Base-by-base conservation (phyloP, 164 flowering plant species). In the Houttuynia cordata region DNA sequence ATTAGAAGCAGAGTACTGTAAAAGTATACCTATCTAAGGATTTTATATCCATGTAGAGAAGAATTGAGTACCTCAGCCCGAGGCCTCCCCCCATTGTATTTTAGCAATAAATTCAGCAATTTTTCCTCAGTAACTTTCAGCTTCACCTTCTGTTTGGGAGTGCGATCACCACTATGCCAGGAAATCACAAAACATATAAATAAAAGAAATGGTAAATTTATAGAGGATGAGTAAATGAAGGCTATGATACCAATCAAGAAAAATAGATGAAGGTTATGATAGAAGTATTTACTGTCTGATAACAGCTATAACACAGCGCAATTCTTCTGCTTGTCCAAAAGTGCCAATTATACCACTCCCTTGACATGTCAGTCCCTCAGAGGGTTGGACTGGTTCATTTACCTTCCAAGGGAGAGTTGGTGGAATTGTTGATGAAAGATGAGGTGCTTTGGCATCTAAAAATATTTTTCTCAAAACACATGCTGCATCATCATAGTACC, bases 401-500 rank as follows among this genome's bases (percentile, higher is more conserved):
- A 80, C 79, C 75, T 93, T 93, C 99, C 99, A 94, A 50, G 97
- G 99, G 68, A 94, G 80, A 67, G 61, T 83, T 56, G 97, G 96
- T 63, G 99, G 99, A 75, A 94, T 87, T 60, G 84, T 83, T 60
- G 96, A 83, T 57, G 97, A 91, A 55, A 94, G 88, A 79, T 94
- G 97, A 56, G 97, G 99, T 62, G 99, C 99, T 74, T 91, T 94
- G 24, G 96, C 99, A 71, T 94, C 99, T 65, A 94, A 72, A 75
- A 91, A 87, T 87, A 91, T 85, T 79, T 88, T 94, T 77, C 99
- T 77, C 75, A 94, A 64, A 23, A 94, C 96, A 72, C 99, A 94
- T 61, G 99, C 97, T 64, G 99, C 91, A 70, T 94, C 99, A 83
- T 94, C 99, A 76, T 94, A 94, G 76, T 94, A 94, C 80, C 99